Evolutionary conservation across 768 basidiomycete species (phyloP), one percentile per base, ranked within the genome.

Genomic region (Filobasidium floriforme): DNA sequence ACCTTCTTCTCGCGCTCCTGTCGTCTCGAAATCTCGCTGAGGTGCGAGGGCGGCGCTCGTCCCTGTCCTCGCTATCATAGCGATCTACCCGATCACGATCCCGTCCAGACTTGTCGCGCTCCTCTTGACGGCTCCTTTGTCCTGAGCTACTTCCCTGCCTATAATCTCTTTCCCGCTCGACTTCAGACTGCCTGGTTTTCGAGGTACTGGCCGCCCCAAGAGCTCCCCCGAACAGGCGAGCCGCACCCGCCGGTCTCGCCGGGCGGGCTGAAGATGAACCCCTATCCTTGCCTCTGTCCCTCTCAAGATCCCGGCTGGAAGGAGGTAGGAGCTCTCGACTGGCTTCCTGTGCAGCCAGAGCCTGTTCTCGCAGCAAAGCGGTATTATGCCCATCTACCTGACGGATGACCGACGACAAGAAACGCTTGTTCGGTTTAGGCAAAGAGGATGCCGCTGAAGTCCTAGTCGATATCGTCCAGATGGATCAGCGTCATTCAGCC

Each of bases 341-440:
- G 24, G 69, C 74, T 37, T 69, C 69, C 14, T 71, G 65, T 1
- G 79, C 78, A 3, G 74, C 74, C 11, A 75, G 63, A 26, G 77
- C 77, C 65, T 82, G 81, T 22, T 71, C 68, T 12, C 76, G 72
- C 3, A 80, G 66, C 6, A 99, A 82, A 14, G 88, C 86, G 79
- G 88, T 86, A 78, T 99, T 99, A 74, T 99, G 96, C 65, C 93
- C 93, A 75, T 96, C 93, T 4, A 96, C 96, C 70, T 85, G 92
- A 71, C 87, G 86, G 65, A 99, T 92, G 68, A 99, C 92, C 24
- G 76, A 73, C 0, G 75, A 73, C 9, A 83, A 71, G 68, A 83
- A 83, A 15, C 80, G 77, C 64, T 82, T 83, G 72, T 83, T 82
- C 1, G 93, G 79, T 70, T 84, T 86, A 0, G 90, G 90, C 1